Evolutionary conservation across 345 rosid genomes (phyloP).

Genomic region (Zanthoxylum bungeanum): DNA sequence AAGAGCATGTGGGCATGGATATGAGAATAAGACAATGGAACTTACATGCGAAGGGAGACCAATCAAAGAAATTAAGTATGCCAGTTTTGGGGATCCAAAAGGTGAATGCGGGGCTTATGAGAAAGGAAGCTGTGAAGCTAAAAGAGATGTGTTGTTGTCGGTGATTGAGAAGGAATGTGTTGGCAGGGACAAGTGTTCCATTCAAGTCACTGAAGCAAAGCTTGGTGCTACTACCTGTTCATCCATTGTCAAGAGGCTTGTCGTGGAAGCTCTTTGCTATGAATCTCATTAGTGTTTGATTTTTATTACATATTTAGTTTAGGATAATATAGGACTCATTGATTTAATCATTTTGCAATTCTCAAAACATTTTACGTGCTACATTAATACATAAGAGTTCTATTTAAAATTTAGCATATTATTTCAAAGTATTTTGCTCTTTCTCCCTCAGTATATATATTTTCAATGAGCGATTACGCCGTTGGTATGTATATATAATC

Average conservation of each 20-base stretch:
- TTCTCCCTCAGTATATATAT: too few species aligned
- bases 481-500: too few species aligned
- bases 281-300: neutral
- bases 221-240: conserved; percentile 38
- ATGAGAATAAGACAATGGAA: conserved; percentile 36
- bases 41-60: conserved; percentile 44
- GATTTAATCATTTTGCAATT: neutral
- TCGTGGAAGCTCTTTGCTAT: conserved; percentile 50
- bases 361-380: neutral
- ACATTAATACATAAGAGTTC: too few species aligned
- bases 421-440: too few species aligned
- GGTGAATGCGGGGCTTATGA: conserved; percentile 52
- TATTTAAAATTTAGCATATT: too few species aligned
- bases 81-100: conserved; percentile 45
- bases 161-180: conserved; percentile 38
- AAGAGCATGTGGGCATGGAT: conserved; percentile 31
- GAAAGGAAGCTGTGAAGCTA: conserved; percentile 32
- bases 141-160: neutral
- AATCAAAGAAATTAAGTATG: conserved; percentile 30
- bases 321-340: neutral
- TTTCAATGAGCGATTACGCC: too few species aligned
- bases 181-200: conserved; percentile 40
- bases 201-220: conserved; percentile 23
- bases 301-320: neutral
- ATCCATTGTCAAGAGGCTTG: conserved; percentile 28